Evolutionary conservation across 768 basidiomycete genomes (phyloP), one percentile per base, ranked within the genome.

Genomic region (Kwoniella pini): DNA sequence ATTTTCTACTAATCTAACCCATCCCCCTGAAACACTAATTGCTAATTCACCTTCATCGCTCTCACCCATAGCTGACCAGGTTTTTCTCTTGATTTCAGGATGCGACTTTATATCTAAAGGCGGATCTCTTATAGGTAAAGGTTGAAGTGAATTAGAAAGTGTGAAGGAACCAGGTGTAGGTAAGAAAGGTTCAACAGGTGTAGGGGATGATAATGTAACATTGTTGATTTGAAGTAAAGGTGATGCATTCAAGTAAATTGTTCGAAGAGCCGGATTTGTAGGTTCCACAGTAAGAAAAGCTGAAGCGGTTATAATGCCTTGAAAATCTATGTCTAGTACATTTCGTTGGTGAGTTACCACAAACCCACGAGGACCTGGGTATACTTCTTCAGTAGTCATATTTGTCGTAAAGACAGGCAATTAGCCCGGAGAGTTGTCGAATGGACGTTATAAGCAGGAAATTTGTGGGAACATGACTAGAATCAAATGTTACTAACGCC

Each of bases 21-120:
- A 78, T 21, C 79, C 77, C 26, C 76, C 75, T 19, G 74, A 70
- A n/a, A 98, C 86, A 11, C 87, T 85, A 69, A 99, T 91, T 4
- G 91, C 91, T 30, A 99, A 77, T 79, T 98, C 96, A 59, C 95
- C 96, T 76, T 97, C 92, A 67, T 95, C 92, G 42, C 86, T 84
- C 72, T 98, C 96, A 62, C 91, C 85, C 52, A 93, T 82, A 0
- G 95, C 91, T 0, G 91, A 85, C 81, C 93, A 98, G 39, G 96
- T 79, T 80, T 87, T 88, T 60, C 96, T 84, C 82, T 96, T 98
- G 60, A 94, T 82, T 75, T 96, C 96, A 5, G 92, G 90, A 80
- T 95, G 92, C 55, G 85, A 84, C 71, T 93, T 90, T 60, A 89
- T 87, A 76, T 96, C 91, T 66, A 84, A 83, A 15, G 59, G 53